A percentile compares a stretch with the other conserved stretches of the same genome.
These are phyloP conservation scores for Clonostachys rhizophaga DNA, from an alignment of 2,329 filamentous ascomycete genomes.

Conservation along the genomic window DNA sequence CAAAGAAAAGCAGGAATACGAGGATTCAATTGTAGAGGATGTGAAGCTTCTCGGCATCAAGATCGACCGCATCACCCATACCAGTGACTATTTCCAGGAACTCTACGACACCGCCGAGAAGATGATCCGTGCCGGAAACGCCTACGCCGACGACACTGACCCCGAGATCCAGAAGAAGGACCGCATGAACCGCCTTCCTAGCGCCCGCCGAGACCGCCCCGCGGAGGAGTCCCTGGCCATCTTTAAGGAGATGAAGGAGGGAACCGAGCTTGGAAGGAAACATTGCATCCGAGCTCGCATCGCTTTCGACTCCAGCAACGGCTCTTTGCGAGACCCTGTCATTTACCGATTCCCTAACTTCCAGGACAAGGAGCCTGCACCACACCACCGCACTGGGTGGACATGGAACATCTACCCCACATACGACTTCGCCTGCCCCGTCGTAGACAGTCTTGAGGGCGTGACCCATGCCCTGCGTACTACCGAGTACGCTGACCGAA, in stretches of 20 bases:
- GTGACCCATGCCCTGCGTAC: slow-evolving; percentile 80
- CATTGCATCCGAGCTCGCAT: slow-evolving; percentile 97
- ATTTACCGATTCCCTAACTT: slow-evolving; percentile 81
- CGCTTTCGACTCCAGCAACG: slow-evolving; percentile 87
- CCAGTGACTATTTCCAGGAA: slow-evolving; percentile 92
- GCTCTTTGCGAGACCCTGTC: slow-evolving; percentile 92
- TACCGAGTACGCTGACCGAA: slow-evolving; percentile 83
- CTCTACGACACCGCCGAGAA: slow-evolving; percentile 81
- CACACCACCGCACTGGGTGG: slow-evolving; percentile 74
- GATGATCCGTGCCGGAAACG: slow-evolving; percentile 81
- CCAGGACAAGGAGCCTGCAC: slow-evolving; percentile 31
- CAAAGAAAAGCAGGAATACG: slow-evolving; percentile 95
- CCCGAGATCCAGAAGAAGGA: slow-evolving; percentile 84
- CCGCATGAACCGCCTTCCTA: slow-evolving; percentile 79
- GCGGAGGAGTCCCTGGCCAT: slow-evolving; percentile 81
- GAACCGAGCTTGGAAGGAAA: slow-evolving; percentile 69
- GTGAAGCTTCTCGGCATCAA: slow-evolving; percentile 87
- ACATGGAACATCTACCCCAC: slow-evolving; percentile 94
- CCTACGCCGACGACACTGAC: slow-evolving; percentile 92
- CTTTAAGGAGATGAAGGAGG: slow-evolving; percentile 92
- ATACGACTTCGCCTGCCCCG: slow-evolving; percentile 81
- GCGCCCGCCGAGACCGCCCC: slow-evolving; percentile 71
- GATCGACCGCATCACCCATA: slow-evolving; percentile 82
- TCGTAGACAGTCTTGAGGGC: slow-evolving; percentile 76
- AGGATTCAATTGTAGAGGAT: slow-evolving; percentile 91